A percentile compares a stretch with the other conserved stretches of the same genome.
phyloP scores from a whole-genome alignment of 2,329 filamentous ascomycete genomes.

The Drechslerella stenobrocha region DNA sequence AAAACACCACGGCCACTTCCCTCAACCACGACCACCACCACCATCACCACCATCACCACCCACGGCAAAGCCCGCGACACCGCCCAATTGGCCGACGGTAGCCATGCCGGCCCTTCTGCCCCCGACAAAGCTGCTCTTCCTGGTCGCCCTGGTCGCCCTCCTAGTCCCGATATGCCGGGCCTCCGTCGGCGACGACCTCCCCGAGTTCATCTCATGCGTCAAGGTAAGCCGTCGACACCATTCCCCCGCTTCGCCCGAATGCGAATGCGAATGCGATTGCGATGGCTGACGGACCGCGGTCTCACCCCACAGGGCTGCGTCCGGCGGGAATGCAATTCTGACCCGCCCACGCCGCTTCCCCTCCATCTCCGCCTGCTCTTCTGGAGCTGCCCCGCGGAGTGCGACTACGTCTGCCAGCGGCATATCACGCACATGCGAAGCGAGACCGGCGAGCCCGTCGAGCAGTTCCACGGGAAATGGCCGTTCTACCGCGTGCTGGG shows the following conservation, averaged over 20 bases:
- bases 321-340: conserved; percentile 41
- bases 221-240: conserved; percentile 62
- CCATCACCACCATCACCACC: neutral
- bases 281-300: conserved; percentile 24
- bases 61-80: neutral
- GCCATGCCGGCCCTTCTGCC: conserved; percentile 2
- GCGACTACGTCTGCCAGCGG: conserved; percentile 97
- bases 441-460: conserved; percentile 67
- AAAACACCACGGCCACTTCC: too few species aligned
- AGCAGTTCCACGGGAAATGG: conserved; percentile 99
- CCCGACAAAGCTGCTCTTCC: conserved; percentile 5
- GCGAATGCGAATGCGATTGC: neutral
- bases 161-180: conserved; percentile 61
- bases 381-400: conserved; percentile 91
- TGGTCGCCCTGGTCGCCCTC: conserved; percentile 56
- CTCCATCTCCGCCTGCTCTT: conserved; percentile 81
- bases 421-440: conserved; percentile 76
- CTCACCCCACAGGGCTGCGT: conserved; percentile 16
- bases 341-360: conserved; percentile 55
- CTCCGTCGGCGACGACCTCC: conserved; percentile 79
- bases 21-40: neutral
- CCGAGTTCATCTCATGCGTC: conserved; percentile 85
- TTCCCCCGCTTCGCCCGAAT: neutral
- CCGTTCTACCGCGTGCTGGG: conserved; percentile 88
- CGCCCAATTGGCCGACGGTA: neutral